phyloP scores from a whole-genome alignment of 331 rosid genomes.

The Stylosanthes scabra region DNA sequence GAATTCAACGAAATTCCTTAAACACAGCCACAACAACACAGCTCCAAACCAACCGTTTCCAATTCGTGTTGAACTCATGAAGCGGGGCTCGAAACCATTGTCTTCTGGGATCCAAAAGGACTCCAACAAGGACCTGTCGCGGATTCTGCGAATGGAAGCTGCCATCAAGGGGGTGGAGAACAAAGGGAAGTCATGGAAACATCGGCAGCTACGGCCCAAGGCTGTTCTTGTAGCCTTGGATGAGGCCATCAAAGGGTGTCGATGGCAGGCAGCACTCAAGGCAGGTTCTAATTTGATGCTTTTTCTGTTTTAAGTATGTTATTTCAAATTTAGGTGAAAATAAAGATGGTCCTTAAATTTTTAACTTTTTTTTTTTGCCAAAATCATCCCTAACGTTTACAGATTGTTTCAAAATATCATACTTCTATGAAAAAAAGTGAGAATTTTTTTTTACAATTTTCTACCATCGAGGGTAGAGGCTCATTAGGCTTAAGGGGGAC shows the following conservation, averaged over 20 bases:
- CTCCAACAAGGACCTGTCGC: slow-evolving; percentile 67
- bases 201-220: slow-evolving; percentile 77
- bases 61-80: slow-evolving; percentile 36
- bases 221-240: slow-evolving; percentile 84
- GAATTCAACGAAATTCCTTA: slow-evolving; percentile 38
- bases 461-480: no score
- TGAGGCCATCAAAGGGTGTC: slow-evolving; percentile 63
- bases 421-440: no score
- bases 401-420: no score
- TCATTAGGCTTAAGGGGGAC: no score
- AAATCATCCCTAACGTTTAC: no score
- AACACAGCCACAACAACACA: not conserved
- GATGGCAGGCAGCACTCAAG: slow-evolving; percentile 75
- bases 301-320: not conserved
- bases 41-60: slow-evolving; percentile 26
- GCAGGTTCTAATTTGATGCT: slow-evolving; percentile 33
- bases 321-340: not conserved
- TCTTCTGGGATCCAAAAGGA: slow-evolving; percentile 59
- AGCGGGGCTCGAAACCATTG: slow-evolving; percentile 46
- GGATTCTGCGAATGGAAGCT: slow-evolving; percentile 82
- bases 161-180: slow-evolving; percentile 68
- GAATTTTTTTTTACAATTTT: no score
- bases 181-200: slow-evolving; percentile 70
- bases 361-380: not conserved
- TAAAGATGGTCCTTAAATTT: no score